These are phyloP conservation scores for Multifurca ochricompacta DNA, from an alignment of 768 basidiomycete species.

Conservation along the genomic window DNA sequence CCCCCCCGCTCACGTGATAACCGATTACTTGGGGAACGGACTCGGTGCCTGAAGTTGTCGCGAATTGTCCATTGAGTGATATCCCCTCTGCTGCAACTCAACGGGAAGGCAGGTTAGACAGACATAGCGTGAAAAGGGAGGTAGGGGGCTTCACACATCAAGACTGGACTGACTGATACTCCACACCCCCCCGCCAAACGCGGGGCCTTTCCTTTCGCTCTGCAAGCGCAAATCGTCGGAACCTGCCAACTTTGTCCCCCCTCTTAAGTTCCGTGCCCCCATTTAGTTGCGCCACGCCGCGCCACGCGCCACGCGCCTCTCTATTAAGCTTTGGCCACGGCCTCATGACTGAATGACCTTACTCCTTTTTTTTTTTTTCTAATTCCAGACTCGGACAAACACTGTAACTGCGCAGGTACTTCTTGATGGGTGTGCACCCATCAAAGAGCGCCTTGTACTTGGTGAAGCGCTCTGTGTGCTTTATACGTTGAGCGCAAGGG, in stretches of 20 bases:
- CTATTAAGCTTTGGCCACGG: slow-evolving; percentile 2
- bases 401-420: background rate
- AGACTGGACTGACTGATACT: no score
- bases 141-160: background rate
- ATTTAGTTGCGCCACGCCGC: slow-evolving; percentile 8
- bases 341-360: slow-evolving; percentile 1
- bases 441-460: background rate
- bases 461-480: background rate
- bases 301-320: slow-evolving; percentile 1
- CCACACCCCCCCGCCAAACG: background rate
- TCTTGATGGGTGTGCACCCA: no score
- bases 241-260: background rate
- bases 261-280: slow-evolving; percentile 12
- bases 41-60: no score
- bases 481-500: background rate
- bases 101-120: background rate
- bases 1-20: no score
- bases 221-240: slow-evolving; percentile 6
- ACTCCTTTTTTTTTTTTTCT: slow-evolving; percentile 7
- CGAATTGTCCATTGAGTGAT: no score
- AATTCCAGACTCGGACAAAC: background rate
- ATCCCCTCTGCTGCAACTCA: no score
- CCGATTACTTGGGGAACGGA: no score
- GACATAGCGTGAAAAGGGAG: background rate
- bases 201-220: background rate